Conservation (phyloP, 129 eudicot species). For the Escallonia rubra region DNA sequence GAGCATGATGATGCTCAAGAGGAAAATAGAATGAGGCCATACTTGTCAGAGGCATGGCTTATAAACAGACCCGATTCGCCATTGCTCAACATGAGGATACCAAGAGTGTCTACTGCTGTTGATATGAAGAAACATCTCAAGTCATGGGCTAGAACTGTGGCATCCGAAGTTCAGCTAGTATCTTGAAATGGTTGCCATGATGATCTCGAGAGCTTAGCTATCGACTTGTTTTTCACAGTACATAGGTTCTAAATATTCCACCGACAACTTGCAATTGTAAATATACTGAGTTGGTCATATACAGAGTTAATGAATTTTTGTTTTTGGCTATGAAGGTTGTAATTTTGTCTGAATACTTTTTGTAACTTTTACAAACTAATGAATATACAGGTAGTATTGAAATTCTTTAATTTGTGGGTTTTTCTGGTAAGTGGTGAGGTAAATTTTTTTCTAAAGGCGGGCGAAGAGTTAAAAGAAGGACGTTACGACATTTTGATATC, state of each 20-base stretch:
- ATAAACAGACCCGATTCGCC: conserved; percentile 38
- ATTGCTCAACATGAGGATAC: conserved; percentile 22
- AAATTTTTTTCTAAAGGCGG: too few relatives aligned
- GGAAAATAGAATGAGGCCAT: conserved; percentile 24
- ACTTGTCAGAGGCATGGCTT: conserved; percentile 55
- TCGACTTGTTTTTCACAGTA: not conserved
- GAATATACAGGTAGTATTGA: too few relatives aligned
- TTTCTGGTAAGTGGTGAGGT: too few relatives aligned
- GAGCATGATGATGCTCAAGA: not conserved
- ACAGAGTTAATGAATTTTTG: too few relatives aligned
- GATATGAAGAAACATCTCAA: conserved; percentile 46
- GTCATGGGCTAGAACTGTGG: conserved; percentile 46
- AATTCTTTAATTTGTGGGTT: too few relatives aligned
- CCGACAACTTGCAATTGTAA: conserved; percentile 12
- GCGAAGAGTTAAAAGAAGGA: too few relatives aligned
- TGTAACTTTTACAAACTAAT: too few relatives aligned
- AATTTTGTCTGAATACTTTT: not conserved
- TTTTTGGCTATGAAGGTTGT: too few relatives aligned
- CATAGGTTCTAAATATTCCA: not conserved
- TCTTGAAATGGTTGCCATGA: conserved; percentile 6
- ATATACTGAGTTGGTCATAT: not conserved
- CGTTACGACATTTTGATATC: too few relatives aligned
- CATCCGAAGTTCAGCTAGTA: conserved; percentile 28
- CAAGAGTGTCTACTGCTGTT: conserved; percentile 22
- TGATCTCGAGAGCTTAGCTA: not conserved